Evolutionary conservation across 306 rosid species (phyloP), one percentile per base, ranked within the genome.

Genomic region (Cicer pinnatifidum): DNA sequence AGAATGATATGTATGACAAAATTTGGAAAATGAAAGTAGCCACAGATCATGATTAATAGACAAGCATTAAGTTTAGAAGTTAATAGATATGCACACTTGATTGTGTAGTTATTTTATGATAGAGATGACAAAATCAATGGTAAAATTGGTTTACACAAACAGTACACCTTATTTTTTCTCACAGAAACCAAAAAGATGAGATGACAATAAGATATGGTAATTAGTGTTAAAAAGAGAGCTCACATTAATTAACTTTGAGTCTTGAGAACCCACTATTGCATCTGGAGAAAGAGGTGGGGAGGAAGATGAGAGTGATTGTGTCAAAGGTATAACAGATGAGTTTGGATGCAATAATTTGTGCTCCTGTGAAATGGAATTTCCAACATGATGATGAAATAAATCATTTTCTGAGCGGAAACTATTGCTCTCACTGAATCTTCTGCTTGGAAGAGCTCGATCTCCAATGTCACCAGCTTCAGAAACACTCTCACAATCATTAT

Each of bases 381-480:
- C 35, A 28, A 28, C 35, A 28, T 28, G 5, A 28, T 3, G 35
- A 28, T 28, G 4, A 28, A 3, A 28, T 28, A 0, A 28, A 3
- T 4, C 89, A 77, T 69, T 75, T 77, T 89, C 88, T 10, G 78
- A 52, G 17, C 52, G 68, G 33, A 84, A 43, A 70, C 83, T 89
- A 67, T 43, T 57, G 61, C 84, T 82, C 19, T 76, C 84, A 68
- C 96, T 85, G 74, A 79, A 40, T 69, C 89, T 84, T 75, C 73
- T 84, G 76, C 87, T 81, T 1, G 59, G 60, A 75, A 89, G 92
- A 60, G 89, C 92, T 33, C 97, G 81, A 71, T 94, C 96, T 33
- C 99, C 96, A 12, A 89, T 88, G 51, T 94, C 99, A 28, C 99
- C 99, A 3, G 90, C 97, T 82, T 94, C 92, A 17, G 98, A 91